A percentile compares a stretch with the other conserved stretches of the same genome.
phyloP scores from a whole-genome alignment of 345 rosid species.

The Mangifera indica region DNA sequence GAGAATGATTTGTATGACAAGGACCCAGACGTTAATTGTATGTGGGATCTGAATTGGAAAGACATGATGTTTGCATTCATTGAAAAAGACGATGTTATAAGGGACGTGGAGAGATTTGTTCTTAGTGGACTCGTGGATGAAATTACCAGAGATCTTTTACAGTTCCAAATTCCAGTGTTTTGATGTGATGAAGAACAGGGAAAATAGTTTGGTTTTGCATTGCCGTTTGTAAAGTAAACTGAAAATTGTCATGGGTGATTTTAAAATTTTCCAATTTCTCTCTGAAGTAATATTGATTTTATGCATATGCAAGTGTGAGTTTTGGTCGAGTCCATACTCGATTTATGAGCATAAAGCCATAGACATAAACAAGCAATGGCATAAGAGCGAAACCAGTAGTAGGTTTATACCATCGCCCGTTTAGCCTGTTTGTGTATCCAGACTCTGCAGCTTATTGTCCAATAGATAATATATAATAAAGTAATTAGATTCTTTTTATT shows the following conservation, averaged over 20 bases:
- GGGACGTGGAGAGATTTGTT: slow-evolving; percentile 69
- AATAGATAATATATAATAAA: no score
- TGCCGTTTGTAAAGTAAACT: background rate
- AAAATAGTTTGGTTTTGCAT: background rate
- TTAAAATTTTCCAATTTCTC: background rate
- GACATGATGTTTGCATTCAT: slow-evolving; percentile 37
- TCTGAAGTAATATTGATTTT: background rate
- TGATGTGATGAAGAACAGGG: background rate
- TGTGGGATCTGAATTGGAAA: slow-evolving; percentile 93
- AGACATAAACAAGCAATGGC: background rate
- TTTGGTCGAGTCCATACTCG: background rate
- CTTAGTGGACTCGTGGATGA: slow-evolving; percentile 67
- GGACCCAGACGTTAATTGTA: slow-evolving; percentile 66
- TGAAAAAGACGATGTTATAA: slow-evolving; percentile 68
- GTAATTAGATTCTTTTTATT: no score
- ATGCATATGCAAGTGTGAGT: background rate
- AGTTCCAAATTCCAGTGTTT: slow-evolving; percentile 25
- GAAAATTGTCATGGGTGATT: background rate
- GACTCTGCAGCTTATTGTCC: no score
- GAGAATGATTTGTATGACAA: slow-evolving; percentile 53
- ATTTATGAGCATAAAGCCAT: no score
- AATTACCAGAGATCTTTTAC: slow-evolving; percentile 53
- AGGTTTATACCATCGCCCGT: background rate
- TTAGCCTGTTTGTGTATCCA: background rate
- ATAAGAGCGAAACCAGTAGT: background rate